Base-by-base conservation (phyloP, 306 rosid genomes). In the Abrus pulchellus region DNA sequence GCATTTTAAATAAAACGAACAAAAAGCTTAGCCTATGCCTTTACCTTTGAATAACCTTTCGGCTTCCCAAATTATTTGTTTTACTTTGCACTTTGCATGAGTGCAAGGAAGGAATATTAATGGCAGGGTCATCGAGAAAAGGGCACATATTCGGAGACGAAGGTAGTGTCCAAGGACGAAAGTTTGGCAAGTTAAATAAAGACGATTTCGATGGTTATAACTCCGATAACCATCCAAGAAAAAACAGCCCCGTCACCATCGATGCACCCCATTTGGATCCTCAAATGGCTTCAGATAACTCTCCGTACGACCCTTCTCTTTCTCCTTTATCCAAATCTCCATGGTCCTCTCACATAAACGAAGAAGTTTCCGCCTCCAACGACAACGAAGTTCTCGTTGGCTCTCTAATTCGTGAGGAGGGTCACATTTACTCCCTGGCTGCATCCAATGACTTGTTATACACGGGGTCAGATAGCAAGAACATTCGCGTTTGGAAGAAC, bases 401-500 rank as follows among this genome's bases (percentile, higher is more conserved):
- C n/a, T 90, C 99, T 0, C 85, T 95, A 1, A 83, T 93, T 40
- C 93, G 98, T 0, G 97, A 95, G 71, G 98, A 93, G 81, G 98
- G 99, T 30, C 97, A 93, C 55, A 93, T 95, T 3, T 95, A 95
- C 74, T 95, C 99, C 0, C 75, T 95, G 2, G 98, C 99, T 0
- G 89, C 98, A 7, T 38, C 90, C 1, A 89, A 92, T 5, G 97
- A 88, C 27, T 77, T 92, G 9, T 12, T 95, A 10, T 95, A 90
- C 78, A 95, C 98, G 0, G 98, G 99, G 1, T 93, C 99, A 1
- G 99, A 95, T 5, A 89, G 94, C 83, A 95, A 93, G 68, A 95
- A 95, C 87, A 91, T 93, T 12, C 82, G 99, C n/a, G 97, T 95
- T 0, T 95, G 99, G 99, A 95, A 92, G 74, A 87, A 89, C 57